These are phyloP conservation scores for Zangia roseola DNA, from an alignment of 768 basidiomycete genomes.

Conservation along the genomic window DNA sequence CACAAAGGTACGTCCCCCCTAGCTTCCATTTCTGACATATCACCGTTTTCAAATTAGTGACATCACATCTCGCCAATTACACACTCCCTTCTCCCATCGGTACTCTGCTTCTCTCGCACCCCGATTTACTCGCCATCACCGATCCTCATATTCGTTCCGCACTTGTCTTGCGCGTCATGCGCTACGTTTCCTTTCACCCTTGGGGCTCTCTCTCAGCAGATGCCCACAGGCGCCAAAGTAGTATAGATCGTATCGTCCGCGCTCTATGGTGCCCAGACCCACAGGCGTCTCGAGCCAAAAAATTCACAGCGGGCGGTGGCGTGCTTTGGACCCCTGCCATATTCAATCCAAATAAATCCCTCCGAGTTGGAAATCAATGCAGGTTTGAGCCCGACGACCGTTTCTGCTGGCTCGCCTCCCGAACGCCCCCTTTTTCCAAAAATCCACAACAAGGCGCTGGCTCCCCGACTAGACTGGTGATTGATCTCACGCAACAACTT, in stretches of 20 bases:
- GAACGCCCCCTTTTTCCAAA: constrained; percentile 48
- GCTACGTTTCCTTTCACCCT: constrained; percentile 68
- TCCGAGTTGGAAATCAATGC: constrained; percentile 19
- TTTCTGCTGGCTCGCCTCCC: constrained; percentile 61
- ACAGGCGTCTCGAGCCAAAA: constrained; percentile 17
- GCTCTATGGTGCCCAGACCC: constrained; percentile 46
- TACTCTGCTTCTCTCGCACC: constrained; percentile 47
- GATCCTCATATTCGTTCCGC: constrained; percentile 38
- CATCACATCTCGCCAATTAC: constrained; percentile 37
- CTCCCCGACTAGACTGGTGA: constrained; percentile 27
- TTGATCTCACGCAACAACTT: constrained; percentile 44
- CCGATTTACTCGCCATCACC: constrained; percentile 32
- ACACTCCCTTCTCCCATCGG: constrained; percentile 45
- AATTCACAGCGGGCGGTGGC: constrained; percentile 57
- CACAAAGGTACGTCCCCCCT: constrained; percentile 38
- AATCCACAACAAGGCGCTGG: constrained; percentile 28
- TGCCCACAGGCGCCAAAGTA: constrained; percentile 47
- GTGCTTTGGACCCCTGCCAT: constrained; percentile 64
- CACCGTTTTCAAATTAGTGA: constrained; percentile 41
- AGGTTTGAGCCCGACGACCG: constrained; percentile 19
- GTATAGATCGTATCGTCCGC: constrained; percentile 46
- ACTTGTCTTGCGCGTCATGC: constrained; percentile 55
- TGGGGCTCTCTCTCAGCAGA: constrained; percentile 75
- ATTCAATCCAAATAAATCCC: constrained; percentile 23
- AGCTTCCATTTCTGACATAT: background rate